Base-by-base conservation (phyloP, 2,329 filamentous ascomycete genomes). In the Pseudogymnoascus sp. region DNA sequence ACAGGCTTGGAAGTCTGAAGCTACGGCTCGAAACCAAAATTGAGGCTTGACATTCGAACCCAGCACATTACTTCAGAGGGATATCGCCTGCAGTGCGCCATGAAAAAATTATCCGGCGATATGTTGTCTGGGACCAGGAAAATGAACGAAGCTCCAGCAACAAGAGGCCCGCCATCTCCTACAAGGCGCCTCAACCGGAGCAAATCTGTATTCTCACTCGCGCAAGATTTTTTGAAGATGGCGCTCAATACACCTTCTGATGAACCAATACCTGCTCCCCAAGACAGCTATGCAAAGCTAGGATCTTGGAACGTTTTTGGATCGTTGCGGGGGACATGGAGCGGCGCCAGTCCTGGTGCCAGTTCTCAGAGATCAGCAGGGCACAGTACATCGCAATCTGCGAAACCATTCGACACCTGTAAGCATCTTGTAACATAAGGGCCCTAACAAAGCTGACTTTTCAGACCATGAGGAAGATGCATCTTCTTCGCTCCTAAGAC, bases 201-300 rank as follows among this genome's bases (percentile, higher is more conserved):
- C 33, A 61, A 40, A 26, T 61, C 59, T 28, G 38, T 61, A 61
- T 61, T 61, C 38, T 61, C 59, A 40, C 59, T 61, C 17, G 59
- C 59, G 59, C 59, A 61, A 31, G 59, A 61, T 61, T 61, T 61
- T 19, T 40, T 61, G n/a, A 61, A 61, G 33, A 26, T 61, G 59
- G n/a, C 33, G 21, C 21, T 61, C 33, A 38, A 61, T 11, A 31
- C 33, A 26, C 3, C 21, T 35, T 7, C 21, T 26, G 19, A 61
- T 17, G 8, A 26, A 23, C 19, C 35, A 17, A 40, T 21, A 13
- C 13, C 33, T 42, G 21, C 15, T 7, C 4, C 33, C 9, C 33
- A 17, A 17, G 11, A 26, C 21, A 40, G 2, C 13, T 38, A 17
- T 61, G 11, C 59, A 10, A 42, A 42, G 4, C 13, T 19, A 26